phyloP scores from a whole-genome alignment of 148 eudicot species.

The Suaeda aralocaspica region DNA sequence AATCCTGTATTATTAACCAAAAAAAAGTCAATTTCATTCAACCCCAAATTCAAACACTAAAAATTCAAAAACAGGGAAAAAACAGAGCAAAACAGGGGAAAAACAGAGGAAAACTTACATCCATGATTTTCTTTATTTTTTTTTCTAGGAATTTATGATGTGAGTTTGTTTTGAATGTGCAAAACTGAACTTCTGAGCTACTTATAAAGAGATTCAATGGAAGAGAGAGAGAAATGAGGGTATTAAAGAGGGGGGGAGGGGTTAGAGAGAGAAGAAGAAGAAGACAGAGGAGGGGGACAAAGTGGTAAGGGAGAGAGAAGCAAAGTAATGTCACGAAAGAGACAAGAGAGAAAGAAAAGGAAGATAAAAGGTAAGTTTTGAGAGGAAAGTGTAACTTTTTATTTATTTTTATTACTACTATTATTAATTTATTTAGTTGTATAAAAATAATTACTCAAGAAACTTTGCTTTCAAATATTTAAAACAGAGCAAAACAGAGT shows the following conservation, averaged over 20 bases:
- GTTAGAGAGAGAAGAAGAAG: background rate
- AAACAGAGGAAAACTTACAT: conserved; percentile 23
- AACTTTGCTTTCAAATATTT: conserved; percentile 13
- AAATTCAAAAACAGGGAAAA: background rate
- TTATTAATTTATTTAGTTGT: background rate
- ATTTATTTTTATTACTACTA: background rate
- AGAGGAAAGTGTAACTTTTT: background rate
- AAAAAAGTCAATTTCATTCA: too few species aligned
- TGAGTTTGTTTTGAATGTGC: background rate
- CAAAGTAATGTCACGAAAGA: conserved; percentile 30
- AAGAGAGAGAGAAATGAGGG: background rate
- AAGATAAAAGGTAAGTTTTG: conserved; percentile 16
- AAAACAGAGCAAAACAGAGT: conserved; percentile 21
- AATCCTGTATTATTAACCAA: conserved; percentile 14
- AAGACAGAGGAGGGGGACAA: conserved; percentile 17
- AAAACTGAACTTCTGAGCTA: background rate
- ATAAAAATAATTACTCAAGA: background rate
- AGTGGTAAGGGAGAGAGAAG: conserved; percentile 19
- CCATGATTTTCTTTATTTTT: conserved; percentile 17
- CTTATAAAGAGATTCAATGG: conserved; percentile 10
- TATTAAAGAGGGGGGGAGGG: background rate
- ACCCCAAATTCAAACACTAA: too few species aligned
- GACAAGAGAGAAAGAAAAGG: conserved; percentile 27
- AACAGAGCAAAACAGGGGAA: background rate
- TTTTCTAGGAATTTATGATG: background rate